These are phyloP conservation scores for Annulohypoxylon nitens DNA, from an alignment of 495 filamentous ascomycete genomes.

Conservation along the genomic window DNA sequence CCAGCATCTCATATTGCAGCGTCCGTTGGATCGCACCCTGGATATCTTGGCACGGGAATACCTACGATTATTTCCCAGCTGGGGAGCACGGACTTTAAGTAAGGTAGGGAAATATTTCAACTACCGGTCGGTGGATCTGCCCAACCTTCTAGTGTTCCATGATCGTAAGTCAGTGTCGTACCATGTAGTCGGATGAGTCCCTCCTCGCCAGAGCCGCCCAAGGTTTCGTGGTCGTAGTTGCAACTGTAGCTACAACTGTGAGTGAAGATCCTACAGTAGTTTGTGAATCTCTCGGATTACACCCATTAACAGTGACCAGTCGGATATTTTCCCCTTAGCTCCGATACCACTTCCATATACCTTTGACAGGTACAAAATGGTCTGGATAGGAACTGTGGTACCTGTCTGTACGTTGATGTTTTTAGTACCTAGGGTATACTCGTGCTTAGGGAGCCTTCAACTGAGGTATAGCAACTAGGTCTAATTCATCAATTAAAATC, in stretches of 20 bases:
- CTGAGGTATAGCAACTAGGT: background rate
- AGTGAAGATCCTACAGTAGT: conserved; percentile 33
- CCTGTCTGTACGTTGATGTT: background rate
- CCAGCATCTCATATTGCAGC: conserved; percentile 41
- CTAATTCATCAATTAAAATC: background rate
- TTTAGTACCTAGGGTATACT: background rate
- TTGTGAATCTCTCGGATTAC: conserved; percentile 11
- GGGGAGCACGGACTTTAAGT: conserved; percentile 28
- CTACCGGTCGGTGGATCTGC: conserved; percentile 39
- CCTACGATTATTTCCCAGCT: conserved; percentile 35
- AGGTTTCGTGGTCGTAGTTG: conserved; percentile 27
- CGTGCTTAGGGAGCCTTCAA: background rate
- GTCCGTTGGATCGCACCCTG: conserved; percentile 43
- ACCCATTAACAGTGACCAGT: conserved; percentile 31
- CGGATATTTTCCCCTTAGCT: conserved; percentile 34
- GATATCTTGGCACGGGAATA: conserved; percentile 46
- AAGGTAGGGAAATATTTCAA: conserved; percentile 26
- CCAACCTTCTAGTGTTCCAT: conserved; percentile 23
- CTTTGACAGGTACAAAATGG: conserved; percentile 6
- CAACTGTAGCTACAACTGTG: conserved; percentile 28
- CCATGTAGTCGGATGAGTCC: conserved; percentile 20
- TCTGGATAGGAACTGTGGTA: background rate
- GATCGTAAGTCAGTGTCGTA: conserved; percentile 21
- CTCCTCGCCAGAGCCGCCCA: conserved; percentile 31
- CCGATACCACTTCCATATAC: conserved; percentile 20